Base-by-base conservation (phyloP, 2,329 filamentous ascomycete genomes). In the Fusarium sp. region DNA sequence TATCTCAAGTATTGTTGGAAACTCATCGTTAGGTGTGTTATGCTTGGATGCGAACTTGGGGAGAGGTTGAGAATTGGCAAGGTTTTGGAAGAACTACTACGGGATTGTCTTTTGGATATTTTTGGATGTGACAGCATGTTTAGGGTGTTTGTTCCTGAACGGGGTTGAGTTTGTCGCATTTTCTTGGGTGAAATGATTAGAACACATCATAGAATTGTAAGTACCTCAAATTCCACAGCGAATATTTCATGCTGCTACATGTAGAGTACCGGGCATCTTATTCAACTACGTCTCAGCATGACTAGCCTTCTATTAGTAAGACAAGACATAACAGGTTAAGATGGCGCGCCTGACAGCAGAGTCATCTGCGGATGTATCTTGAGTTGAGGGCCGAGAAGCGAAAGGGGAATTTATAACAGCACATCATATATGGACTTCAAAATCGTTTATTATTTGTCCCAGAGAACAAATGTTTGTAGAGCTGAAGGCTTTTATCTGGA, bases 1-100 rank as follows among this genome's bases (percentile, higher is more conserved):
- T 63, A 62, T n/a, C 45, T 62, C 2, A 42, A 58, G 1, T n/a
- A 62, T 9, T 62, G 59, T 10, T 62, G 59, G 59, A 24, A 58
- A 9, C 42, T 62, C 2, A 40, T 62, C 11, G 38, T 63, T 0
- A 45, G 52, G 24, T 62, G 58, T 24, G 7, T 35, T n/a, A 62
- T 62, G 59, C 2, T 62, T 1, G 50, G 58, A 0, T 2, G 5
- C 7, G 58, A 61, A n/a, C 3, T 61, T 9, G 8, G 11, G 8
- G 32, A 24, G 1, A 2, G 8, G 8, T 28, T 47, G 38, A 15
- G 40, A 7, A 39, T 47, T 5, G 45, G 44, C 9, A 6, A 3
- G 10, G 6, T 11, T 39, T 4, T 7, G 2, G 10, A 19, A 7
- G 15, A 4, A 7, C 7, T 28, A 28, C 26, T 28, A 7, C 26